These are phyloP conservation scores for Cyberlindnera euphorbiae DNA, from an alignment of 805 yeast genomes.

Conservation along the genomic window DNA sequence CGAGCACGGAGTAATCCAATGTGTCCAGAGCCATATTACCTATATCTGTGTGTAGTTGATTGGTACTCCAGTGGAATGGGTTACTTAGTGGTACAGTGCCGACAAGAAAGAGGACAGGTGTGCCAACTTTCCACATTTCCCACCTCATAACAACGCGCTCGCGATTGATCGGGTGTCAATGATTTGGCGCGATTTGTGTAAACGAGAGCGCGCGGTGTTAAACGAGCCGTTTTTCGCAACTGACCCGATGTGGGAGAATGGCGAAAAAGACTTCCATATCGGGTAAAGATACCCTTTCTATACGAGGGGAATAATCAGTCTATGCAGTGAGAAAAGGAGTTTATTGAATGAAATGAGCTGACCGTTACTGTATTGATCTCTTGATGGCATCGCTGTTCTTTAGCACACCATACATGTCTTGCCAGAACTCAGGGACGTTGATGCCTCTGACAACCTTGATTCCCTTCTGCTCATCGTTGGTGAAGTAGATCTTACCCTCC, in stretches of 20 bases:
- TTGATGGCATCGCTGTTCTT: conserved; percentile 11
- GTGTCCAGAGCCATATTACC: conserved; percentile 58
- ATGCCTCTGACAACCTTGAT: conserved; percentile 35
- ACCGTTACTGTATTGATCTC: too few relatives aligned
- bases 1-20: conserved; percentile 64
- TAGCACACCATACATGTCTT: conserved; percentile 34
- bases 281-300: too few relatives aligned
- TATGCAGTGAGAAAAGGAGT: too few relatives aligned
- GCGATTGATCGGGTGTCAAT: too few relatives aligned
- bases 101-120: too few relatives aligned
- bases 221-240: not conserved
- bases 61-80: not conserved
- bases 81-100: too few relatives aligned
- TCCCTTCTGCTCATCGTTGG: conserved; percentile 27
- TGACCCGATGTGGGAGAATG: too few relatives aligned
- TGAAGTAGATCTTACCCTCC: conserved; percentile 8
- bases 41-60: too few relatives aligned
- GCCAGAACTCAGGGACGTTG: conserved; percentile 43
- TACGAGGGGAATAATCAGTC: too few relatives aligned
- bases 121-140: too few relatives aligned
- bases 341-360: too few relatives aligned
- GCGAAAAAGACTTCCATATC: too few relatives aligned
- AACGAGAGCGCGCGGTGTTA: not conserved
- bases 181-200: not conserved
- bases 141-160: not conserved